These are phyloP conservation scores for Gentiana dahurica DNA, from an alignment of 257 asterid genomes.

Conservation along the genomic window DNA sequence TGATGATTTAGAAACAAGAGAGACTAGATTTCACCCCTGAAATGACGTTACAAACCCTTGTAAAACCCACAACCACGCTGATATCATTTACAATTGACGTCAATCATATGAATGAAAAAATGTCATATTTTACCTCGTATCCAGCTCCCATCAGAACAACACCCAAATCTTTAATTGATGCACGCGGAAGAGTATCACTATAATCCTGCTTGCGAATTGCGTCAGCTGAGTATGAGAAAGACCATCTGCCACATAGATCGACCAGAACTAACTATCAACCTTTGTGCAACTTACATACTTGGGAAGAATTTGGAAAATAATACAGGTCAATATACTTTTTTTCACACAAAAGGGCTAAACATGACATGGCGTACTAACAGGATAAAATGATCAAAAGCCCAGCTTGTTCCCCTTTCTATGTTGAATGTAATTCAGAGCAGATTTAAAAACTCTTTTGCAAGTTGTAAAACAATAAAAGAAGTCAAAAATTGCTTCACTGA, in stretches of 20 bases:
- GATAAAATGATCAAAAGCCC: too few relatives aligned
- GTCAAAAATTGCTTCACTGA: background rate
- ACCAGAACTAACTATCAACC: slow-evolving; percentile 5
- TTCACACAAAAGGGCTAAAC: background rate
- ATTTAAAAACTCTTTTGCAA: background rate
- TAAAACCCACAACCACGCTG: too few relatives aligned
- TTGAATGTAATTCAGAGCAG: background rate
- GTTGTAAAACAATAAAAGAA: background rate
- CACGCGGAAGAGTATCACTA: slow-evolving; percentile 55
- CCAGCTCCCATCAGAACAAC: slow-evolving; percentile 69
- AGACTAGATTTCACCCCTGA: too few relatives aligned
- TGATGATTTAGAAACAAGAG: too few relatives aligned
- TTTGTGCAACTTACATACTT: background rate
- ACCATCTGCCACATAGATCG: slow-evolving; percentile 46
- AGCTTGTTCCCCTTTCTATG: background rate
- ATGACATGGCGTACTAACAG: background rate
- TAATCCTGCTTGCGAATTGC: slow-evolving; percentile 58
- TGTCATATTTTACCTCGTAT: slow-evolving; percentile 50
- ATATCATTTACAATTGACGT: too few relatives aligned
- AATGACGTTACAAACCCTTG: too few relatives aligned
- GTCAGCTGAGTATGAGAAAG: slow-evolving; percentile 63
- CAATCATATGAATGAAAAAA: background rate
- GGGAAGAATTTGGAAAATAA: background rate
- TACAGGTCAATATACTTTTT: slow-evolving; percentile 1
- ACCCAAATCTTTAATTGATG: slow-evolving; percentile 67